Conservation (phyloP, 148 eudicot species). For the Rhododendron henanense region DNA sequence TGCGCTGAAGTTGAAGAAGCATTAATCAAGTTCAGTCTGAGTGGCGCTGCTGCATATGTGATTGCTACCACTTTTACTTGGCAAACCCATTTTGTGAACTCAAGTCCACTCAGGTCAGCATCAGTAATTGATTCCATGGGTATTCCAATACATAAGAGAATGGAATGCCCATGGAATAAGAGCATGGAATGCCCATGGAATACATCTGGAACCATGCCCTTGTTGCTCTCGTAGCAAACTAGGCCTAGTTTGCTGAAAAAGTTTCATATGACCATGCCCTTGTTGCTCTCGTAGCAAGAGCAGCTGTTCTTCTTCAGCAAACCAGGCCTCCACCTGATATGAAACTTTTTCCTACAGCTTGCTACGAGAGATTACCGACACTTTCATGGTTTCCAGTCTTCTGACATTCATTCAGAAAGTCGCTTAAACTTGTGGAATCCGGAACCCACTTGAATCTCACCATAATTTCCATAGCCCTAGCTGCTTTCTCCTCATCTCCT, state of each 20-base stretch:
- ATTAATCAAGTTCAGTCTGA: background rate
- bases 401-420: constrained; percentile 21
- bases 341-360: constrained; percentile 29
- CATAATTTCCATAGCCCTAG: constrained; percentile 40
- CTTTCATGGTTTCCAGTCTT: constrained; percentile 13
- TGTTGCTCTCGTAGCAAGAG: background rate
- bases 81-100: background rate
- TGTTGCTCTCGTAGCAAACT: background rate
- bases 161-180: background rate
- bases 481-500: constrained; percentile 39
- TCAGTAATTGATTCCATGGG: constrained; percentile 5
- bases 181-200: background rate
- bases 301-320: background rate
- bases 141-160: background rate
- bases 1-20: background rate
- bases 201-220: background rate
- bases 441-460: constrained; percentile 54
- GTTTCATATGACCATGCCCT: background rate
- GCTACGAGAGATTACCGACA: constrained; percentile 20
- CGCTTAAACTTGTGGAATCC: constrained; percentile 25
- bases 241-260: no score
- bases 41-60: background rate
- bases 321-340: constrained; percentile 20
- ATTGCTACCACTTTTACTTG: background rate
- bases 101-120: background rate